These are phyloP conservation scores for Prunus yedoensis DNA, from an alignment of 331 rosid species.

Conservation along the genomic window DNA sequence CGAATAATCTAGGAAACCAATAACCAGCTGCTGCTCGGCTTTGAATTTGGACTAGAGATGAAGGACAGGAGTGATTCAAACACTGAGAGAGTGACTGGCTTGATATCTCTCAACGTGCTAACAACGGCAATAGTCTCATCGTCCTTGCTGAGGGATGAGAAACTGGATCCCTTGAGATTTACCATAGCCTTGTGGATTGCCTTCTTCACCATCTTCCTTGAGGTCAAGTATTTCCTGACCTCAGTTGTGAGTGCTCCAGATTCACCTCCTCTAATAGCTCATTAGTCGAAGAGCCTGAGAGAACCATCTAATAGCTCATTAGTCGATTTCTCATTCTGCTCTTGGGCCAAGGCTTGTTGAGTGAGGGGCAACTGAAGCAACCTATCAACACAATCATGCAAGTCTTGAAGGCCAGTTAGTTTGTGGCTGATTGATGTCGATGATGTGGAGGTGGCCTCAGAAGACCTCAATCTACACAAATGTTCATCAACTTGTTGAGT, in stretches of 20 bases:
- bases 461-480: too few species aligned
- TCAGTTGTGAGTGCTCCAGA: constrained; percentile 22
- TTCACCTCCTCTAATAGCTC: too few species aligned
- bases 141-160: too few species aligned
- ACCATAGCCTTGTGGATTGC: constrained; percentile 34
- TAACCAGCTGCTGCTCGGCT: constrained; percentile 19
- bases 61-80: constrained; percentile 46
- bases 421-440: too few species aligned
- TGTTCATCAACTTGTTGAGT: too few species aligned
- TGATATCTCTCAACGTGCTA: background rate
- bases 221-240: constrained; percentile 38
- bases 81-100: constrained; percentile 27
- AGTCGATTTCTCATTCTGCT: background rate
- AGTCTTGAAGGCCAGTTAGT: too few species aligned
- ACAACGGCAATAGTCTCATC: constrained; percentile 3
- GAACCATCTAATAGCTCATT: too few species aligned
- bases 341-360: constrained; percentile 23
- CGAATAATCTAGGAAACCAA: constrained; percentile 35
- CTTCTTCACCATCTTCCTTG: constrained; percentile 52
- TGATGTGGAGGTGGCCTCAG: too few species aligned
- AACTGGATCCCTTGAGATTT: background rate
- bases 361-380: constrained; percentile 34
- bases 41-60: constrained; percentile 30
- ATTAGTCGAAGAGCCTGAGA: too few species aligned
- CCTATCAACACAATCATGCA: background rate